Evolutionary conservation across 169 alveolate species (phyloP).

Genomic region (Plasmodium fragile): DNA sequence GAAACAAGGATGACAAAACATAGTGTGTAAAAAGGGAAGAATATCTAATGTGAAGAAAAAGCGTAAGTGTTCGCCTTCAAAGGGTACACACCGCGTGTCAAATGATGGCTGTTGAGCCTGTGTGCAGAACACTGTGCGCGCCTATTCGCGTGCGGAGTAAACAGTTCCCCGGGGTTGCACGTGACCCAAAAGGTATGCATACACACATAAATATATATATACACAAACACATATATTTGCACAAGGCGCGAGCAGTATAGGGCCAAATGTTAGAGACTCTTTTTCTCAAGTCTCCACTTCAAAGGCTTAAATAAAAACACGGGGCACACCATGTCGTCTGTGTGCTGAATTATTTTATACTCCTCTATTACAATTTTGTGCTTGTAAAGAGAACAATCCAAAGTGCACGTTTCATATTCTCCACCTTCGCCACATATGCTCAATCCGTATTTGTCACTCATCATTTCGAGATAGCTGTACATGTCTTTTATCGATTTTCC

Average conservation of each 20-base stretch:
- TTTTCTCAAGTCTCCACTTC: conserved; percentile 63
- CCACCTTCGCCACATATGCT: conserved; percentile 99
- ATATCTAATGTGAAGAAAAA: not conserved
- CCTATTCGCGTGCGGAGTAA: not conserved
- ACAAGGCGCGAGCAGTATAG: not conserved
- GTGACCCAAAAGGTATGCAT: not conserved
- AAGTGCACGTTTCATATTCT: conserved; percentile 97
- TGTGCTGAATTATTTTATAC: conserved; percentile 70
- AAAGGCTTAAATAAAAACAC: conserved; percentile 70
- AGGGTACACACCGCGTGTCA: not conserved
- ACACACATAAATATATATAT: not conserved
- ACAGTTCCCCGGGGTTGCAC: not conserved
- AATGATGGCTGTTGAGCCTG: not conserved
- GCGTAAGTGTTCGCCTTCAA: not conserved
- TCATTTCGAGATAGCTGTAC: conserved; percentile 76
- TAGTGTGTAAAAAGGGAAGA: not conserved
- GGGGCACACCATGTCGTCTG: conserved; percentile 54
- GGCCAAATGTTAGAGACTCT: not conserved
- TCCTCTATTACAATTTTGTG: conserved; percentile 77
- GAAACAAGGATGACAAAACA: not conserved
- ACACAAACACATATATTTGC: not conserved
- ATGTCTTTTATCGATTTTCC: conserved; percentile 90
- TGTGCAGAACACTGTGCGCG: not conserved
- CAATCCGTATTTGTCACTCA: conserved; percentile 92
- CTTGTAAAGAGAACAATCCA: conserved; percentile 93